phyloP scores from a whole-genome alignment of 2,329 filamentous ascomycete species.

The Phaeomoniella chlamydospora region DNA sequence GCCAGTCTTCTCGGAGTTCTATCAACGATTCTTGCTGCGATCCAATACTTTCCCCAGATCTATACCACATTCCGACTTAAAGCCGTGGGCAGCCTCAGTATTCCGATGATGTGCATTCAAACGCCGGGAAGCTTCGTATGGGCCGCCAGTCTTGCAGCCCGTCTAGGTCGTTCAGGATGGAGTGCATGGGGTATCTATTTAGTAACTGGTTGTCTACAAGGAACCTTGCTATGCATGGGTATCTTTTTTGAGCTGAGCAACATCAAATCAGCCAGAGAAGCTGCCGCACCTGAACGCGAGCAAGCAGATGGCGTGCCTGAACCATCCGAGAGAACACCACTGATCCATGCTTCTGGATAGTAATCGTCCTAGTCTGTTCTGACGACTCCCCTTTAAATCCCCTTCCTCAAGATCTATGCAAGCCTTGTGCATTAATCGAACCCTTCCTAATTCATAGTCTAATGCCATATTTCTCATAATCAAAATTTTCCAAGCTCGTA shows the following conservation, averaged over 20 bases:
- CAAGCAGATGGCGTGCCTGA: not conserved
- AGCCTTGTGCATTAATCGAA: not conserved
- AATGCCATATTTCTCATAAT: conserved; percentile 47
- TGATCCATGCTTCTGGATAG: conserved; percentile 6
- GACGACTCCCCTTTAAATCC: no score
- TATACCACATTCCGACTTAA: conserved; percentile 77
- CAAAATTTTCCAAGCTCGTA: conserved; percentile 41
- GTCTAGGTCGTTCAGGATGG: conserved; percentile 75
- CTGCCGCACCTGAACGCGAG: not conserved
- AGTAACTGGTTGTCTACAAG: conserved; percentile 75
- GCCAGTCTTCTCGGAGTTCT: conserved; percentile 74
- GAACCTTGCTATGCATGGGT: conserved; percentile 63
- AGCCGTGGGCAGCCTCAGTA: conserved; percentile 79
- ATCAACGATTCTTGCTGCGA: conserved; percentile 60
- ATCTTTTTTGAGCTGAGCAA: conserved; percentile 45
- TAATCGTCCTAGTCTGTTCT: not conserved
- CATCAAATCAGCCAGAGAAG: not conserved
- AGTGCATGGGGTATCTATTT: conserved; percentile 91
- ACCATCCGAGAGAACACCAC: conserved; percentile 10
- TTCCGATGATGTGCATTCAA: conserved; percentile 97
- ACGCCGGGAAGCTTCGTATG: conserved; percentile 87
- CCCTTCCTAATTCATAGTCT: conserved; percentile 5
- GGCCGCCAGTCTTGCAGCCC: conserved; percentile 65
- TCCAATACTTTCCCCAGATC: conserved; percentile 94
- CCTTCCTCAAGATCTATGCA: no score